A percentile compares a stretch with the other conserved stretches of the same genome.
phyloP scores from a whole-genome alignment of 2,329 filamentous ascomycete species.

The Lachnellula cervina region DNA sequence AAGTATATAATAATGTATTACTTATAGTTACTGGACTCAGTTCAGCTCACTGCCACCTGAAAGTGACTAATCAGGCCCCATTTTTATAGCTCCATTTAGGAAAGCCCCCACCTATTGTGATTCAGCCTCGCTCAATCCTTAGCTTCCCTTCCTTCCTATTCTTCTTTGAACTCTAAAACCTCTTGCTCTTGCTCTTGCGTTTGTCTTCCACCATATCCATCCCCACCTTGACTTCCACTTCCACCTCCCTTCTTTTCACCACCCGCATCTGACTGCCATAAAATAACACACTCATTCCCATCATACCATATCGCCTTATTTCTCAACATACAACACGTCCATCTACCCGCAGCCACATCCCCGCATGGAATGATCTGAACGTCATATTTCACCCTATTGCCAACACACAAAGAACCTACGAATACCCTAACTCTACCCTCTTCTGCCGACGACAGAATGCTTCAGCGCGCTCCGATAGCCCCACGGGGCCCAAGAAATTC shows the following conservation, averaged over 20 bases:
- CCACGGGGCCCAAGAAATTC: constrained; percentile 26
- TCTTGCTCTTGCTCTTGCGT: not conserved
- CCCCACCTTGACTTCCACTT: not conserved
- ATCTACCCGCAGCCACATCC: not conserved
- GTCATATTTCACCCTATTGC: constrained; percentile 1
- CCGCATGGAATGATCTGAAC: constrained; percentile 7
- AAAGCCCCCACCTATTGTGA: too few relatives aligned
- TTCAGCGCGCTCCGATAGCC: constrained; percentile 17
- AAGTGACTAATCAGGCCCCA: not conserved
- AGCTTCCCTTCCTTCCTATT: too few relatives aligned
- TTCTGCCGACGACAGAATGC: constrained; percentile 5
- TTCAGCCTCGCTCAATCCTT: too few relatives aligned
- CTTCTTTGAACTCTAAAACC: too few relatives aligned
- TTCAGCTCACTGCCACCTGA: not conserved
- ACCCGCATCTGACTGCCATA: too few relatives aligned
- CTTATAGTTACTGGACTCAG: not conserved
- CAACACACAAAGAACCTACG: not conserved
- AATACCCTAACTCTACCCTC: not conserved
- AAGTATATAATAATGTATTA: not conserved
- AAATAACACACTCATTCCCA: not conserved
- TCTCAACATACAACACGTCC: not conserved
- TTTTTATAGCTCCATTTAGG: too few relatives aligned
- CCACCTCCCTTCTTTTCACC: not conserved
- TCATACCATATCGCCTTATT: not conserved
- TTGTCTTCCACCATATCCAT: not conserved